Conservation (phyloP, 2,329 filamentous ascomycete species). For the Verticillium longisporum region DNA sequence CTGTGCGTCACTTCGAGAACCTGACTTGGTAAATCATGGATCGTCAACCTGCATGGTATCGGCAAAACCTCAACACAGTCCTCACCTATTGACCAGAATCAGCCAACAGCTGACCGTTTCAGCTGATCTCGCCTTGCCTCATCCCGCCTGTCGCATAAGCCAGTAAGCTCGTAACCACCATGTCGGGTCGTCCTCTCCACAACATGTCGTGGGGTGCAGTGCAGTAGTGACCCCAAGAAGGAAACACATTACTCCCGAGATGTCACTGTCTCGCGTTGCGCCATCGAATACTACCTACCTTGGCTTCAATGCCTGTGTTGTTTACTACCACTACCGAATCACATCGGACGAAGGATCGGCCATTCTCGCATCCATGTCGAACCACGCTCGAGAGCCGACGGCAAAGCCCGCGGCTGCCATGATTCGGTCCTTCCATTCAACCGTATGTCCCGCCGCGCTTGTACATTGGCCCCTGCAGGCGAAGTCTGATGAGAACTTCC, state of each 20-base stretch:
- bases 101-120: background rate
- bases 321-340: background rate
- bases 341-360: background rate
- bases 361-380: background rate
- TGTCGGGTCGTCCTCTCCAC: background rate
- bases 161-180: background rate
- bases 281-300: background rate
- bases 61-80: background rate
- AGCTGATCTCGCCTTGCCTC: background rate
- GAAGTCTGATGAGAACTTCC: background rate
- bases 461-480: background rate
- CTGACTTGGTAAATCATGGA: background rate
- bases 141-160: background rate
- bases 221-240: background rate
- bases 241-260: background rate
- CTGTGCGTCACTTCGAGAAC: background rate
- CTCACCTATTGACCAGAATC: background rate
- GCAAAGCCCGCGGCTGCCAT: background rate
- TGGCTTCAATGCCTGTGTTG: background rate
- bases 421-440: background rate
- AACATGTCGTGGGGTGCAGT: background rate
- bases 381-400: background rate
- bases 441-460: background rate
- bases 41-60: background rate
- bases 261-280: background rate